A percentile compares a stretch with the other conserved stretches of the same genome.
Conservation (phyloP, 768 basidiomycete species). For the Lentinula lateritia region DNA sequence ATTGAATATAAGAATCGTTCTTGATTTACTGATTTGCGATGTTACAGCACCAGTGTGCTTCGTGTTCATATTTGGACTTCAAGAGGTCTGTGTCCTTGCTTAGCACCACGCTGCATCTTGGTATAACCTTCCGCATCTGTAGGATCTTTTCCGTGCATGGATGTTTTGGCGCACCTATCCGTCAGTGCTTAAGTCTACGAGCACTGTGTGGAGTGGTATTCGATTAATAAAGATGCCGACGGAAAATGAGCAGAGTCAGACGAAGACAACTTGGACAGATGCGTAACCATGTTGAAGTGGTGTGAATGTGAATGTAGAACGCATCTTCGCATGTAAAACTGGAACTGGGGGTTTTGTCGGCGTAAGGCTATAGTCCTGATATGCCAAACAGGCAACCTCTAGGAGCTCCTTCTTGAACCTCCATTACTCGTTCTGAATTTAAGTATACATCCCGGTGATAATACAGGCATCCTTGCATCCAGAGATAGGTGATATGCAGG, state of each 20-base stretch:
- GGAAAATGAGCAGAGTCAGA: background rate
- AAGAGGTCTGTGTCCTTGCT: constrained; percentile 1
- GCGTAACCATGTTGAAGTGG: too few species aligned
- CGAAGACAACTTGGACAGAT: too few species aligned
- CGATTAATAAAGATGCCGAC: background rate
- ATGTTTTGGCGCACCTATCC: constrained; percentile 3
- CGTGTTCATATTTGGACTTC: constrained; percentile 10
- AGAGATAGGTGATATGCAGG: too few species aligned
- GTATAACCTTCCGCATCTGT: background rate
- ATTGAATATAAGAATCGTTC: background rate
- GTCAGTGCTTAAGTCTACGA: background rate
- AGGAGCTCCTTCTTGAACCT: too few species aligned
- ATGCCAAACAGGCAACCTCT: too few species aligned
- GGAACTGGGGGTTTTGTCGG: too few species aligned
- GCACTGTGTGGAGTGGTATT: background rate
- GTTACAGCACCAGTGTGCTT: constrained; percentile 7
- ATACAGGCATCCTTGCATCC: too few species aligned
- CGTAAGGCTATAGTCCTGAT: too few species aligned
- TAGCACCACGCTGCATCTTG: background rate
- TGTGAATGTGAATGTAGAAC: too few species aligned
- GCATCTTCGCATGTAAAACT: too few species aligned
- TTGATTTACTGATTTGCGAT: background rate
- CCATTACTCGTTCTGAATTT: too few species aligned
- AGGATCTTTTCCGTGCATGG: constrained; percentile 6
- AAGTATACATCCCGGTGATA: too few species aligned